Evolutionary conservation across 2,329 filamentous ascomycete species (phyloP).

Genomic region (Hypoxylon sp.): DNA sequence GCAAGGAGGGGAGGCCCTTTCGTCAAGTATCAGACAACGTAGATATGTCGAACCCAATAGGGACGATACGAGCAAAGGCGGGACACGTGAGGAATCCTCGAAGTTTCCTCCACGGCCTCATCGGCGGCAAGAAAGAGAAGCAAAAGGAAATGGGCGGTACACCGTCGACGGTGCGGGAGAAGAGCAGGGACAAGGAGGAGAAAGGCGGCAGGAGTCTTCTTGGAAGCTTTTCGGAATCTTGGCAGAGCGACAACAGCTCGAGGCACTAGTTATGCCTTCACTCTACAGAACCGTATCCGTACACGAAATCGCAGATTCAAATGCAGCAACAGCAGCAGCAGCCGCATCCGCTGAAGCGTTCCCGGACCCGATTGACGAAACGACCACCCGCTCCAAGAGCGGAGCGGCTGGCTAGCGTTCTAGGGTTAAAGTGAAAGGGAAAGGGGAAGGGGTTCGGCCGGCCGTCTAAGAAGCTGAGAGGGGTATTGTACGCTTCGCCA

Average conservation of each 20-base stretch:
- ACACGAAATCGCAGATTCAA: constrained; percentile 20
- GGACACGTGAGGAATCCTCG: constrained; percentile 56
- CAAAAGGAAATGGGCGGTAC: constrained; percentile 36
- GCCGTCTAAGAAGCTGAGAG: not conserved
- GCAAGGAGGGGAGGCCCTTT: constrained; percentile 46
- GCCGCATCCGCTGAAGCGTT: constrained; percentile 6
- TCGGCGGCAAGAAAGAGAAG: constrained; percentile 55
- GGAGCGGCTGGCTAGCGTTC: constrained; percentile 11
- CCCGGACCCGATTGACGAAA: constrained; percentile 33
- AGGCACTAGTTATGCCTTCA: constrained; percentile 54
- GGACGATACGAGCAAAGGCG: constrained; percentile 58
- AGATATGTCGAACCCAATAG: constrained; percentile 53
- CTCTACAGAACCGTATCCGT: constrained; percentile 30
- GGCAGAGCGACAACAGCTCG: constrained; percentile 53
- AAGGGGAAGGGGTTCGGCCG: constrained; percentile 6
- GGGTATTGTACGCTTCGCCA: constrained; percentile 4
- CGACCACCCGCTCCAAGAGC: constrained; percentile 11
- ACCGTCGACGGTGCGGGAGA: constrained; percentile 49
- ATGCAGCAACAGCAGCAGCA: constrained; percentile 14
- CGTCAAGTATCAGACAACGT: constrained; percentile 54
- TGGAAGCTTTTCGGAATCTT: constrained; percentile 52
- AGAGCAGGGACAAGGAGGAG: constrained; percentile 53
- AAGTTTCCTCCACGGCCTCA: constrained; percentile 61
- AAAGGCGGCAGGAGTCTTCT: constrained; percentile 49
- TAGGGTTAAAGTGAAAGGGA: constrained; percentile 21